Evolutionary conservation across 2,329 filamentous ascomycete genomes (phyloP), one percentile per base, ranked within the genome.

Genomic region (Monosporascus sp.): DNA sequence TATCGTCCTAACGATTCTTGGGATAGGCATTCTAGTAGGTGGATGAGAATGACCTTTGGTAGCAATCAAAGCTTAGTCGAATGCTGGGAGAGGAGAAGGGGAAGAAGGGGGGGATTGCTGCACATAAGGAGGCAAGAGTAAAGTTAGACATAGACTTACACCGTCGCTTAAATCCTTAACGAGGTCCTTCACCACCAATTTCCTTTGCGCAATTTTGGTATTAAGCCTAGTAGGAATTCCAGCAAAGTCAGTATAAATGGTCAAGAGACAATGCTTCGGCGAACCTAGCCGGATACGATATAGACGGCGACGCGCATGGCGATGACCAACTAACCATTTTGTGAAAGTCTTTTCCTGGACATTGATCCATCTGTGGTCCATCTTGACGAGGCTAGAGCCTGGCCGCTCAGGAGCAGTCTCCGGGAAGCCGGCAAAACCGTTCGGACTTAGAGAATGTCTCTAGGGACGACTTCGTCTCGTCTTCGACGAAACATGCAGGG

Each of bases 301-400:
- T 45, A 24, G 41, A 38, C 43, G 18, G 25, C 31, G 31, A 35
- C 1, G 31, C 31, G 36, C 27, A 50, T 43, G 54, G 43, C 45
- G 45, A 11, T 52, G 8, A 18, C 35, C 24, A 56, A 67, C 74
- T 65, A 67, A 89, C 88, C 94, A 99, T 89, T 97, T 99, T 55
- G 92, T 96, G 74, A 99, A 99, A 27, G 94, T 99, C 82, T 97
- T 99, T 73, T 97, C 88, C 78, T 97, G 93, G 74, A 96, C 91
- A 68, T 79, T 85, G 64, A 87, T 80, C 84, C 84, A 87, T 70
- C 79, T 77, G 70, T 86, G 81, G 72, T 86, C 82, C 83, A 86
- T 87, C 70, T 76, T 85, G 65, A 72, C 73, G 58, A 78, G 69
- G 58, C 70, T 74, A 51, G 57, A 59, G 60, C 59, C 58, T 47